Conservation (phyloP, 345 rosid species). For the Raphanus sativus region DNA sequence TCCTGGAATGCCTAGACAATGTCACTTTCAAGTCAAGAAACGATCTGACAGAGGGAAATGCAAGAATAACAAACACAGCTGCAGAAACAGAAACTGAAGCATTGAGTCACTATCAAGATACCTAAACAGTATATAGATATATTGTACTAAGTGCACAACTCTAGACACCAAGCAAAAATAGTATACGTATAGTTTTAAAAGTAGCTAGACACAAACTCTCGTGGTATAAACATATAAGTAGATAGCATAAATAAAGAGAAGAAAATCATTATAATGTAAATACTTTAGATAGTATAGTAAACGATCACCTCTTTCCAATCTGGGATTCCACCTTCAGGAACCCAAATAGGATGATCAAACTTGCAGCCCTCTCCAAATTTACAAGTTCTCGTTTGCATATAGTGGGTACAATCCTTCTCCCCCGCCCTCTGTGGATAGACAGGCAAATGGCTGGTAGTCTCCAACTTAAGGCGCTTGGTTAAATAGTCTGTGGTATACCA, state of each 20-base stretch:
- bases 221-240: conserved; percentile 20
- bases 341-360: conserved; percentile 99
- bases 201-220: conserved; percentile 4
- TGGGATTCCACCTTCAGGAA: conserved; percentile 99
- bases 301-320: conserved; percentile 99
- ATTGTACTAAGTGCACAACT: background rate
- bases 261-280: conserved; percentile 23
- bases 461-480: conserved; percentile 90
- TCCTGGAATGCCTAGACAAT: conserved; percentile 26
- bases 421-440: conserved; percentile 96
- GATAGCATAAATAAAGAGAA: conserved; percentile 15
- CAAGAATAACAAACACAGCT: conserved; percentile 15
- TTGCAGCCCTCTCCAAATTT: conserved; percentile 98
- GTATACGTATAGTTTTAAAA: background rate
- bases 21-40: conserved; percentile 22
- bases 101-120: conserved; percentile 6
- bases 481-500: conserved; percentile 77
- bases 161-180: conserved; percentile 26
- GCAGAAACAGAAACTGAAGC: conserved; percentile 11
- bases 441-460: conserved; percentile 80
- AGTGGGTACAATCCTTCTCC: conserved; percentile 98
- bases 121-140: too few relatives aligned
- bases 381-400: conserved; percentile 99
- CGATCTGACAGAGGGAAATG: conserved; percentile 18
- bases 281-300: conserved; percentile 52